phyloP scores from a whole-genome alignment of 306 rosid genomes.

The Prinsepia uniflora region DNA sequence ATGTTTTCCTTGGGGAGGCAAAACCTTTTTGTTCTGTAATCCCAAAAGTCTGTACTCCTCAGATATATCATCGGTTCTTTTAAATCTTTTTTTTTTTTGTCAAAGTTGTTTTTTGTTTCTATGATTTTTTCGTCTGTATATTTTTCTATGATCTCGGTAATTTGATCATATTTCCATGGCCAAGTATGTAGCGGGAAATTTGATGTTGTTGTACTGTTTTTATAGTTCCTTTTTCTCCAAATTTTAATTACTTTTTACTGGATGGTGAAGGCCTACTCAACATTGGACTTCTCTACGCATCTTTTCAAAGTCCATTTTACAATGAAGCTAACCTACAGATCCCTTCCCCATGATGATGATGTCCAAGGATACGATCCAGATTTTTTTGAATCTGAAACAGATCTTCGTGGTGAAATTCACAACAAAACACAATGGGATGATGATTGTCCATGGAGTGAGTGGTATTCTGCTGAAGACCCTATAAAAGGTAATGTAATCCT shows the following conservation, averaged over 20 bases:
- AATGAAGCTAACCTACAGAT: slow-evolving; percentile 91
- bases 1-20: not conserved
- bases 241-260: slow-evolving; percentile 35
- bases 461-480: slow-evolving; percentile 98
- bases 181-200: slow-evolving; percentile 8
- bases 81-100: not conserved
- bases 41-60: not conserved
- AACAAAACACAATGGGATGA: slow-evolving; percentile 85
- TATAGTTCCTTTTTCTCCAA: slow-evolving; percentile 11
- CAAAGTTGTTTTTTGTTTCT: slow-evolving; percentile 2
- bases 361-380: slow-evolving; percentile 48
- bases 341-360: slow-evolving; percentile 64
- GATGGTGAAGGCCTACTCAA: slow-evolving; percentile 78
- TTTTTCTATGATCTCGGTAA: not conserved
- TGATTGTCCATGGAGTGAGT: slow-evolving; percentile 93
- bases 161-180: not conserved
- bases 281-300: slow-evolving; percentile 71
- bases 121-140: slow-evolving; percentile 7
- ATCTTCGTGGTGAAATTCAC: slow-evolving; percentile 41
- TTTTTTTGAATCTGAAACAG: slow-evolving; percentile 39
- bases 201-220: slow-evolving; percentile 26
- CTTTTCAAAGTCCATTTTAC: slow-evolving; percentile 73
- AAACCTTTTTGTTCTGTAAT: not conserved
- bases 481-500: slow-evolving; percentile 56
- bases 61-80: not conserved